Percentiles rank a stretch among this genome's conserved stretches.
Evolutionary conservation across 2,329 filamentous ascomycete genomes (phyloP).

Genomic region (Bertia moriformis): DNA sequence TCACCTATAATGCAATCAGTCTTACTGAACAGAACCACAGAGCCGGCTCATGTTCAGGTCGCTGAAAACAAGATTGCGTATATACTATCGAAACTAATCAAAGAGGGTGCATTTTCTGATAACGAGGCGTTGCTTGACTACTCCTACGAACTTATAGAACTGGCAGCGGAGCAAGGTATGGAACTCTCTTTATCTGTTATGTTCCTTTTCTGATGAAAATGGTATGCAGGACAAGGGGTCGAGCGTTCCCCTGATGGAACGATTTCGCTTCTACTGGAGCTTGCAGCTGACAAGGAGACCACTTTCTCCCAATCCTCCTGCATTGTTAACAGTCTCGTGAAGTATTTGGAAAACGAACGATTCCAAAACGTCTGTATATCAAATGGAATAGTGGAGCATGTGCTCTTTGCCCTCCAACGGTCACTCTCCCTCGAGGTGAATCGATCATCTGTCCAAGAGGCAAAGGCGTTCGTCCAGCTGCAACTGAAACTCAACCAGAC

Average conservation of each 20-base stretch:
- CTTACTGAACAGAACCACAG: constrained; percentile 7
- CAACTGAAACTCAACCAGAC: constrained; percentile 21
- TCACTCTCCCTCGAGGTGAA: neutral
- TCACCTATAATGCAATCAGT: neutral
- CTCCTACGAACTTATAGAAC: constrained; percentile 21
- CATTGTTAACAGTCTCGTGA: constrained; percentile 14
- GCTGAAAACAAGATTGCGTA: constrained; percentile 18
- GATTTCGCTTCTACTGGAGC: neutral
- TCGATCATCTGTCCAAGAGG: constrained; percentile 12
- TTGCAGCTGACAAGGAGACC: constrained; percentile 7
- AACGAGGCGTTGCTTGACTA: constrained; percentile 16
- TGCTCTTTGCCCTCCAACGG: constrained; percentile 14
- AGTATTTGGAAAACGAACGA: constrained; percentile 18
- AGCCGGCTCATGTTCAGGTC: constrained; percentile 20
- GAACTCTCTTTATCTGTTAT: neutral
- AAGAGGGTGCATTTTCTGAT: constrained; percentile 13
- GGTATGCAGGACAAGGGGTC: constrained; percentile 14
- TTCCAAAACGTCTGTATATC: constrained; percentile 20
- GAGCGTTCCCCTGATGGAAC: neutral
- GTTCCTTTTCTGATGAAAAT: neutral
- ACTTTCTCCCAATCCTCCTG: constrained; percentile 14
- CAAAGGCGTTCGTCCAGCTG: constrained; percentile 15
- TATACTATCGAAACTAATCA: constrained; percentile 18
- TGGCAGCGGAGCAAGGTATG: constrained; percentile 21
- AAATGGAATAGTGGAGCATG: constrained; percentile 13